phyloP scores from a whole-genome alignment of 164 flowering plant genomes.

The Magnolia changhungtana region DNA sequence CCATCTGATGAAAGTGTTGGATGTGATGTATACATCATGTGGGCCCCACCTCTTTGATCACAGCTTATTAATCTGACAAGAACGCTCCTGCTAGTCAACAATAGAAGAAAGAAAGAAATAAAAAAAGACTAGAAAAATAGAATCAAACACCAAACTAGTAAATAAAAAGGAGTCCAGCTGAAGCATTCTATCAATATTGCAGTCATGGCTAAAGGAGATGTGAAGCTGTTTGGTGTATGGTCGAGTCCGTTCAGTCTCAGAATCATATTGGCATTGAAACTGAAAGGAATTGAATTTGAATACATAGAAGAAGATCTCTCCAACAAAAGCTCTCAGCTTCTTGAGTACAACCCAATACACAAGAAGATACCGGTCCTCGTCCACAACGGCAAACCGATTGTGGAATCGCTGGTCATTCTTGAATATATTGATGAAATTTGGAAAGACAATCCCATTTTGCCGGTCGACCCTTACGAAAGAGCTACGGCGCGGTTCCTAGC shows the following conservation, averaged over 20 bases:
- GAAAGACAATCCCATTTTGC: conserved; percentile 10
- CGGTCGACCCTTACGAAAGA: conserved; percentile 9
- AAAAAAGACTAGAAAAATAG: not conserved
- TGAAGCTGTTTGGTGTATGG: conserved; percentile 15
- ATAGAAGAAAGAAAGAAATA: too few relatives aligned
- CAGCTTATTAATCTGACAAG: not conserved
- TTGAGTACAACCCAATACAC: conserved; percentile 2
- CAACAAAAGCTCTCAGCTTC: conserved; percentile 3
- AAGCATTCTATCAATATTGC: not conserved
- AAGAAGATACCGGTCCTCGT: conserved; percentile 9
- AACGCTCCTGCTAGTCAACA: not conserved
- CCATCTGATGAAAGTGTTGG: too few relatives aligned
- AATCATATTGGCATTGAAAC: conserved; percentile 4
- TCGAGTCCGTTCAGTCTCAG: conserved; percentile 4
- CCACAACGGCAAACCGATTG: conserved; percentile 1
- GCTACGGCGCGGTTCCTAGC: conserved; percentile 3
- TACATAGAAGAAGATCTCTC: conserved; percentile 3
- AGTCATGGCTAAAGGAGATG: conserved; percentile 3
- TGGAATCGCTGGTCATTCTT: conserved; percentile 4
- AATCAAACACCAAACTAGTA: not conserved
- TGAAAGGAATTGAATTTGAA: conserved; percentile 8
- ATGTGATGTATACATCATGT: too few relatives aligned
- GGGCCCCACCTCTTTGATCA: not conserved
- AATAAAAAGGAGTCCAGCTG: not conserved
- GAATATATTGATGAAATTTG: conserved; percentile 12